Evolutionary conservation across 2,329 filamentous ascomycete genomes (phyloP).

Genomic region (Samsoniella hepiali): DNA sequence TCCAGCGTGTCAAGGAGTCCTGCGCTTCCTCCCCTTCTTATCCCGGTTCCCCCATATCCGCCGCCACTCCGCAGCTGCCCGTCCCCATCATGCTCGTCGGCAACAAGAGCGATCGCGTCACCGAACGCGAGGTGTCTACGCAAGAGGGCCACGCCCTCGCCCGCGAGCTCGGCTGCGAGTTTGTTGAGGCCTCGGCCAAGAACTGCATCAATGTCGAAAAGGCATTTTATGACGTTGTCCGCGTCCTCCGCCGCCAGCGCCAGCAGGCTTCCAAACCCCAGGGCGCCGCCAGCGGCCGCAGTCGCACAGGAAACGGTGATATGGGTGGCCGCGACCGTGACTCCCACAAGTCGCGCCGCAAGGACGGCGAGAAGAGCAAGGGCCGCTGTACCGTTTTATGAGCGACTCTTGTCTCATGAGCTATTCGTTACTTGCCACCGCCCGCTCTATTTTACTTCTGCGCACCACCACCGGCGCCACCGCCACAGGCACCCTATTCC

Average conservation of each 20-base stretch:
- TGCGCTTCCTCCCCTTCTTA: conserved; percentile 73
- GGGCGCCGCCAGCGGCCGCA: conserved; percentile 35
- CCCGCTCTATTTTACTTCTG: background rate
- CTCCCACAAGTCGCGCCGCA: conserved; percentile 31
- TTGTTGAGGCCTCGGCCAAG: conserved; percentile 94
- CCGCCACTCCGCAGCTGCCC: conserved; percentile 58
- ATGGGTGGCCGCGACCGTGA: conserved; percentile 32
- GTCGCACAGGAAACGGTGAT: conserved; percentile 38
- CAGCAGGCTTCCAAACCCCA: conserved; percentile 49
- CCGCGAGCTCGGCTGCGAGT: conserved; percentile 89
- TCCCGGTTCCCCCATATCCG: conserved; percentile 67
- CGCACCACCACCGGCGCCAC: background rate
- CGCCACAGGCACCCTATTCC: background rate
- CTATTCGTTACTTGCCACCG: background rate
- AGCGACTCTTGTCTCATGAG: conserved; percentile 20
- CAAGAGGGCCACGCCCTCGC: conserved; percentile 92
- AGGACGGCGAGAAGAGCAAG: conserved; percentile 36
- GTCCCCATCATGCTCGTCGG: conserved; percentile 97
- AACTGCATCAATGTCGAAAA: conserved; percentile 99
- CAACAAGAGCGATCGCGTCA: conserved; percentile 96
- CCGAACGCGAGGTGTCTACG: conserved; percentile 92
- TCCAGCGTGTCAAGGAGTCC: conserved; percentile 95
- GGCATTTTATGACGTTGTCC: conserved; percentile 95
- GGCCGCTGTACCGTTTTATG: conserved; percentile 41
- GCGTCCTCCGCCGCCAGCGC: conserved; percentile 81